Base-by-base conservation (phyloP, 176 grass and related monocot species). In the Zea mays region DNA sequence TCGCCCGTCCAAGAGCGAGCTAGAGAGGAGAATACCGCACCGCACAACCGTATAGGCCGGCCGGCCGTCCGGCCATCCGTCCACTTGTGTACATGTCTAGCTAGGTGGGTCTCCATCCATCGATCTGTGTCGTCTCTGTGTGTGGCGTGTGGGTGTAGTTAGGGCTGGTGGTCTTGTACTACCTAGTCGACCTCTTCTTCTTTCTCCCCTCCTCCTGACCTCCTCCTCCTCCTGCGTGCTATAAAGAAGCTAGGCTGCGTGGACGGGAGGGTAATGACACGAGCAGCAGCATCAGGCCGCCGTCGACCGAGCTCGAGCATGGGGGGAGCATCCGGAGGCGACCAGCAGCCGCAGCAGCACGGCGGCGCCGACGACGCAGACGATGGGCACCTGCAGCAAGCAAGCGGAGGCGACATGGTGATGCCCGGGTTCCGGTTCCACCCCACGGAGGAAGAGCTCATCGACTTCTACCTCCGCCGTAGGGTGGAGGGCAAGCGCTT, bases 391-490 rank as follows among this genome's bases (percentile, higher is more conserved):
- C 54, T 20, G 55, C 69, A 34, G 11, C 88, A 85, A 39, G 71
- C 27, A 27, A 27, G 68, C 61, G 67, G 54, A 8, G 54, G 95
- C 40, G 92, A 99, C 83, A 91, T 88, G 41, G 85, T 99, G 83
- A 99, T 99, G 96, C 96, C 96, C 5, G 96, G 96, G 27, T 99
- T 99, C 84, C 89, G 96, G n/a, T 99, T 99, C 92, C 92, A 99
- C 82, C 96, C 96, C 16, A 93, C 96, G 13, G 96, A 99, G 82
- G 96, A 99, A 72, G 96, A 99, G 81, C 88, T 99, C 42, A 95
- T 99, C 84, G 96, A 95, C 76, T 99, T 95, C 89, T 99, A 99
- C 87, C 96, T 99, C 71, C 90, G 96, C 71, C 88, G 92, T 45
- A 94, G 92, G 75, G 96, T 99, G 10, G 92, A 97, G 84, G 91